These are phyloP conservation scores for Neurospora pannonica DNA, from an alignment of 495 filamentous ascomycete genomes.

Conservation along the genomic window DNA sequence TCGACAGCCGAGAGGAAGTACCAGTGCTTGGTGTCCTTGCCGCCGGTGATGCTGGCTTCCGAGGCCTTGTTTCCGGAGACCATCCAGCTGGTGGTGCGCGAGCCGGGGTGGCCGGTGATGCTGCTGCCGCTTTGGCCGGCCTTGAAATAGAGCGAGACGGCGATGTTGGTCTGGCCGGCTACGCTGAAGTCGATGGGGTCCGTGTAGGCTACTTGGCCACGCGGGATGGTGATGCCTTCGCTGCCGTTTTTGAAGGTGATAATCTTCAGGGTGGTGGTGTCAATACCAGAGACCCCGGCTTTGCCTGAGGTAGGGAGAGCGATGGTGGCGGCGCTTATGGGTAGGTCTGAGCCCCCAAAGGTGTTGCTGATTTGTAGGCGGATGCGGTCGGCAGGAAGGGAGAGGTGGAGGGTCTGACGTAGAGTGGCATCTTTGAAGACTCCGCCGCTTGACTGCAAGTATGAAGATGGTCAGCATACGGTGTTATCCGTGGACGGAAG, in stretches of 20 bases:
- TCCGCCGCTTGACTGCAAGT: slow-evolving; percentile 11
- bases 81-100: slow-evolving; percentile 55
- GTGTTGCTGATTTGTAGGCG: slow-evolving; percentile 60
- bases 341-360: slow-evolving; percentile 52
- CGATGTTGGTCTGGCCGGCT: slow-evolving; percentile 38
- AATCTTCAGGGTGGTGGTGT: slow-evolving; percentile 35
- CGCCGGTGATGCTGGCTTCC: slow-evolving; percentile 36
- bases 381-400: slow-evolving; percentile 44
- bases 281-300: slow-evolving; percentile 44
- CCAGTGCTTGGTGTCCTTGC: slow-evolving; percentile 40
- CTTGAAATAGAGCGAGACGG: slow-evolving; percentile 49
- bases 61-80: slow-evolving; percentile 44
- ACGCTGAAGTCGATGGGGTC: slow-evolving; percentile 53
- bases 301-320: slow-evolving; percentile 40
- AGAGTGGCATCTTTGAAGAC: slow-evolving; percentile 48
- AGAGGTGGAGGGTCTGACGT: slow-evolving; percentile 56
- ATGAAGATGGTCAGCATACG: not conserved
- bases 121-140: slow-evolving; percentile 45
- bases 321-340: slow-evolving; percentile 50
- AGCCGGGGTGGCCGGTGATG: slow-evolving; percentile 60
- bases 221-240: slow-evolving; percentile 43
- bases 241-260: slow-evolving; percentile 49
- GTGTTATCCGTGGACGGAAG: too few relatives aligned
- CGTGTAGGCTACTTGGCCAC: slow-evolving; percentile 49
- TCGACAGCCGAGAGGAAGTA: slow-evolving; percentile 54